Evolutionary conservation across 2,329 filamentous ascomycete species (phyloP).

Genomic region (Dactylellina drechsleri): DNA sequence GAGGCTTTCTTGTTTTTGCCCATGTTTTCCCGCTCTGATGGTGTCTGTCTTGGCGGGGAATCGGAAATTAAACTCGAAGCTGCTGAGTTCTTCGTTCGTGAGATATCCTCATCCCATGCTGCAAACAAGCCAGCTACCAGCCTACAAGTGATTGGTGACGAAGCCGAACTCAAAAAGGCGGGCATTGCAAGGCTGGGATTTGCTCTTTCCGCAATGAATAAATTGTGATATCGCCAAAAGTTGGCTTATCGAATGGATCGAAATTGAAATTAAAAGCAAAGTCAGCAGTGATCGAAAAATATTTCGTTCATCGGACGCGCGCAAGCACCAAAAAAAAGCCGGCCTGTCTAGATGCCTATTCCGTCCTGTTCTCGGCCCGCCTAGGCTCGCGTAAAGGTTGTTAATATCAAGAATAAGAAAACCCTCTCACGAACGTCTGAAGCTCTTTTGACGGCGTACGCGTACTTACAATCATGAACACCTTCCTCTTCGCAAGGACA

Average conservation of each 20-base stretch:
- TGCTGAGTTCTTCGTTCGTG: slow-evolving; percentile 11
- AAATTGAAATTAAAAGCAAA: slow-evolving; percentile 5
- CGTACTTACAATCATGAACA: neutral
- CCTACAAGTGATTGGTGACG: slow-evolving; percentile 1
- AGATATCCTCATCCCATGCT: no score
- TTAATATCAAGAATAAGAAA: no score
- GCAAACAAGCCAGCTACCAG: slow-evolving; percentile 4
- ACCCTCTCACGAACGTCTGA: no score
- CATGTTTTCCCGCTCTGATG: slow-evolving; percentile 14
- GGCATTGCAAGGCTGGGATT: neutral
- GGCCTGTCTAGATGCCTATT: slow-evolving; percentile 26
- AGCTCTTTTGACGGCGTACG: no score
- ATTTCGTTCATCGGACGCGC: neutral
- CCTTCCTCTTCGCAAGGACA: slow-evolving; percentile 20
- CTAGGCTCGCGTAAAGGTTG: slow-evolving; percentile 19
- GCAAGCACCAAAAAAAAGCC: neutral
- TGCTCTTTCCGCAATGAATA: slow-evolving; percentile 30
- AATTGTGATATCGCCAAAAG: slow-evolving; percentile 46
- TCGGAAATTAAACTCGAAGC: slow-evolving; percentile 47
- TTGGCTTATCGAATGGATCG: slow-evolving; percentile 4
- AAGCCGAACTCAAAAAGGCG: neutral
- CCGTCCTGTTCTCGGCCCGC: slow-evolving; percentile 27
- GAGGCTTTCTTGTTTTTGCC: slow-evolving; percentile 7
- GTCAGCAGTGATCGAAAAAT: slow-evolving; percentile 9
- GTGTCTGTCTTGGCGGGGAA: slow-evolving; percentile 22